Conservation (phyloP, 139 green algal species). For the Zygnema cylindricum region DNA sequence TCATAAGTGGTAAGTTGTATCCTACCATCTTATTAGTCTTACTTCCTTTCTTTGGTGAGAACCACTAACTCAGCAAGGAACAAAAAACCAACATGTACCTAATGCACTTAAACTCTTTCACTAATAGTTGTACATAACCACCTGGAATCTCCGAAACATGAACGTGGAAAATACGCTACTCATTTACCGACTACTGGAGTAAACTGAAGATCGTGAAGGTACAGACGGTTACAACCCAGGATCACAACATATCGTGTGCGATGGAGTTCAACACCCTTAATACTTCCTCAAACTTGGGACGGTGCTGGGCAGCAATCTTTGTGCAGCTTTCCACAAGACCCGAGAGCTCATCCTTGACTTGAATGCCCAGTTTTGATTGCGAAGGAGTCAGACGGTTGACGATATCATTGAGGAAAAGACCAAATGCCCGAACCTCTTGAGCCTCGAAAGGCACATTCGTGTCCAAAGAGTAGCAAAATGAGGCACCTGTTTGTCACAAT, state of each 20-base stretch:
- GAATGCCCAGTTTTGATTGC: background rate
- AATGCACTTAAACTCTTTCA: no score
- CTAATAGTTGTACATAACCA: no score
- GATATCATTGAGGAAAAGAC: slow-evolving; percentile 75
- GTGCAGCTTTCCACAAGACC: background rate
- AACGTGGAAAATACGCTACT: no score
- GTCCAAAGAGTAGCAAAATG: slow-evolving; percentile 74
- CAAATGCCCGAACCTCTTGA: slow-evolving; percentile 81
- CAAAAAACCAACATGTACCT: no score
- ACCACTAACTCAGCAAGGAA: no score
- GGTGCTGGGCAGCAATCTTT: background rate
- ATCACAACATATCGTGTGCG: background rate
- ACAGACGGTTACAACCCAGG: no score
- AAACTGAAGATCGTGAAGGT: no score
- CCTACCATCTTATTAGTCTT: no score
- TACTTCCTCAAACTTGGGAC: slow-evolving; percentile 18
- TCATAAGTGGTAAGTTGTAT: no score
- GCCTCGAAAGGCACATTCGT: slow-evolving; percentile 64
- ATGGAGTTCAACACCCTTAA: background rate
- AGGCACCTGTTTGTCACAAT: slow-evolving; percentile 69
- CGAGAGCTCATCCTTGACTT: background rate
- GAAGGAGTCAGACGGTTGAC: slow-evolving; percentile 43
- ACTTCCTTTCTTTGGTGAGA: no score
- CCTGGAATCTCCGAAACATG: no score
- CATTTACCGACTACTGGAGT: no score